Conservation (phyloP, 768 basidiomycete species). For the Macrocybe gigantea region DNA sequence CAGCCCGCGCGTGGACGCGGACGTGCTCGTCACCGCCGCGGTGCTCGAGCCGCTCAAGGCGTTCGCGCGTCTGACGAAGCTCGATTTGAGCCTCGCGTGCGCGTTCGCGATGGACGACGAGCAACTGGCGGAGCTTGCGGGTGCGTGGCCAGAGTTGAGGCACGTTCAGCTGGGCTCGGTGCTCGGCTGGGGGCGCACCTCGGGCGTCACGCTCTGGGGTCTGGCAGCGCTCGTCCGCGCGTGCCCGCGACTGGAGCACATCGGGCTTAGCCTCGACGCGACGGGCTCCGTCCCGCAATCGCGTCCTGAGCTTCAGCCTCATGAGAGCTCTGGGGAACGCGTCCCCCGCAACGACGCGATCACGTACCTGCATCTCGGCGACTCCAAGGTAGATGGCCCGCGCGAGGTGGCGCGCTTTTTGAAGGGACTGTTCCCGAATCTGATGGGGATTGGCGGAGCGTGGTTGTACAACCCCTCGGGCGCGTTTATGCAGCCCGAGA, state of each 20-base stretch:
- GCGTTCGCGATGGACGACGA: neutral
- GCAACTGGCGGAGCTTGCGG: neutral
- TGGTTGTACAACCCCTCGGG: conserved; percentile 2
- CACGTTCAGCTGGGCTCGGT: conserved; percentile 2
- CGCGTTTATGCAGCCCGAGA: neutral
- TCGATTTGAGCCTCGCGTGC: neutral
- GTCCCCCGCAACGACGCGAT: neutral
- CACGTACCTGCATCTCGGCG: neutral
- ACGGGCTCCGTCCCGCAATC: neutral
- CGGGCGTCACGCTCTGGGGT: neutral
- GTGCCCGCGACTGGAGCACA: conserved; percentile 1
- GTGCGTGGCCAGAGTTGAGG: conserved; percentile 1
- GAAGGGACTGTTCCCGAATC: conserved; percentile 1
- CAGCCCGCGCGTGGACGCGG: neutral
- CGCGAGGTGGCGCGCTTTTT: conserved; percentile 2
- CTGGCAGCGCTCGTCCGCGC: neutral
- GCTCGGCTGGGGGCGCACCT: conserved; percentile 1
- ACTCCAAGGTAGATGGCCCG: neutral
- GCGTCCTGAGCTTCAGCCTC: neutral
- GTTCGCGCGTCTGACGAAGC: neutral
- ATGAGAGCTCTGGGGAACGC: neutral
- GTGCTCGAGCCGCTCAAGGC: neutral
- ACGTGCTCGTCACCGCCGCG: neutral
- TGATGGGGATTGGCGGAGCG: conserved; percentile 3
- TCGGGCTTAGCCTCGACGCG: neutral